Evolutionary conservation across 108 stramenopile genomes (phyloP), one percentile per base, ranked within the genome.

Genomic region (Cyclotella sp.): DNA sequence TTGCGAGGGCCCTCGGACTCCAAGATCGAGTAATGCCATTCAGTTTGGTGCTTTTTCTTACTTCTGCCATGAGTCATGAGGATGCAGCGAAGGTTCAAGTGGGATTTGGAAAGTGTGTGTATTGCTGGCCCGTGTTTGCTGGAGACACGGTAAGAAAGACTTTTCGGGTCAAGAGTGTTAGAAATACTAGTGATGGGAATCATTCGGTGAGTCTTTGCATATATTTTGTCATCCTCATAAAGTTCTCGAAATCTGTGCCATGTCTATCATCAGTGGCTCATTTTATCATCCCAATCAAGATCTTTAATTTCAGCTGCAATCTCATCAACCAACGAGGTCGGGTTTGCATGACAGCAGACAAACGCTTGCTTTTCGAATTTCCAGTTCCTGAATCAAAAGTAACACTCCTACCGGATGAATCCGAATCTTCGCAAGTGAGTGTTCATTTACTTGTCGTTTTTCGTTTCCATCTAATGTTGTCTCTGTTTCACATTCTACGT

Each of bases 61-160:
- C 91, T 3, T 73, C 79, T 19, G 79, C 75, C 70, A 96, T 95
- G 95, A 86, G 86, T 15, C 93, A 96, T 69, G 95, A 89, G 39
- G 95, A 96, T 77, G 77, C 89, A 14, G 95, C 95, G 41, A 90
- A 91, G 63, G 85, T 94, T 1, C 95, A 94, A 76, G 90, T 95
- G 11, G 95, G 91, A 13, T 92, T 90, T 69, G 82, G 90, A 19
- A 81, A 78, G 27, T 87, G 89, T 57, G 49, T 81, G 6, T 96
- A 96, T 73, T 81, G 88, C 28, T 96, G 93, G 93, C 95, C 95
- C 8, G 89, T 84, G 0, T 96, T 96, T 69, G 80, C 89, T 22
- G 95, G 95, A 6, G 95, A 94, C 82, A 96, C 95, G 0, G 91
- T 94, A 44, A 84, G 77, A 10, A 96, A 96, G 81, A 73, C 81